Evolutionary conservation across 345 rosid species (phyloP).

Genomic region (Mercurialis annua): DNA sequence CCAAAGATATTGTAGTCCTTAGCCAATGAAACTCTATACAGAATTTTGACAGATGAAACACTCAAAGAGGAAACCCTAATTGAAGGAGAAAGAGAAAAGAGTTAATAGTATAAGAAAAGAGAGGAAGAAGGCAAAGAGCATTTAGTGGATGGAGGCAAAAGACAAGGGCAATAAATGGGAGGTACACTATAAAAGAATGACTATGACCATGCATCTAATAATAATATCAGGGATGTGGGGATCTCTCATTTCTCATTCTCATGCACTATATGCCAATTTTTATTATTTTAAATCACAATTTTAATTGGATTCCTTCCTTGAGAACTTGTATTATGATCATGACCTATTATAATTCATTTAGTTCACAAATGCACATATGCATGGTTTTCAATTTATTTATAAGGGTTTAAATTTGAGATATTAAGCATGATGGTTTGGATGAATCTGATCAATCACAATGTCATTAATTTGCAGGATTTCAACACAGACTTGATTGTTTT

Average conservation of each 20-base stretch:
- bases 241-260: constrained; percentile 46
- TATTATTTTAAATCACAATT: neutral
- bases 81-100: constrained; percentile 11
- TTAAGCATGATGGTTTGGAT: no score
- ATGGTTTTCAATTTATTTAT: neutral
- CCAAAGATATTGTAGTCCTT: constrained; percentile 29
- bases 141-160: constrained; percentile 58
- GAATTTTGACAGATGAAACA: constrained; percentile 16
- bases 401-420: neutral
- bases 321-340: neutral
- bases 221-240: constrained; percentile 54
- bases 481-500: neutral
- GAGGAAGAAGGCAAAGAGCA: constrained; percentile 40
- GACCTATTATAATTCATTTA: neutral
- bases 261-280: constrained; percentile 23
- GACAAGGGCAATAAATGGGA: constrained; percentile 67
- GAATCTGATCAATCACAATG: no score
- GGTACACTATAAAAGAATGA: constrained; percentile 62
- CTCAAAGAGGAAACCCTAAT: constrained; percentile 46
- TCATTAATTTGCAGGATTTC: no score
- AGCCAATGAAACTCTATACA: constrained; percentile 22
- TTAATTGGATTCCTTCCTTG: neutral
- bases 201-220: constrained; percentile 69
- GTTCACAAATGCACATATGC: neutral
- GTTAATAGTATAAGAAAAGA: constrained; percentile 19